Evolutionary conservation across 2,329 filamentous ascomycete species (phyloP), one percentile per base, ranked within the genome.

Genomic region (Paramyrothecium roridum): DNA sequence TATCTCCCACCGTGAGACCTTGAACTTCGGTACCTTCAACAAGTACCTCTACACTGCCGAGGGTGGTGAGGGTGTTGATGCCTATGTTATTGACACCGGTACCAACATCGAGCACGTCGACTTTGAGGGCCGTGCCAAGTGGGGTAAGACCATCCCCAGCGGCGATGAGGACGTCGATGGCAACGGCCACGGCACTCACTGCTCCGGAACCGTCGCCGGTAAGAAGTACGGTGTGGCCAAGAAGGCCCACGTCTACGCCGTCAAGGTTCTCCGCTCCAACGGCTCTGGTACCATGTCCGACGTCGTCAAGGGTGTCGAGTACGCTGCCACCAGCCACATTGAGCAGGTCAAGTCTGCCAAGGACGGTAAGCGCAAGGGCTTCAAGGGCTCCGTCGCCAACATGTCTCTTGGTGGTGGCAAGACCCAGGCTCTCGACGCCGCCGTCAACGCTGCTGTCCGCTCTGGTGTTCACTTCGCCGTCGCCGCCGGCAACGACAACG

Each of bases 171-270:
- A 99, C 71, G 82, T 85, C 65, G 95, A 99, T 78, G 95, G 95
- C 74, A 99, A 99, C 68, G 95, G 95, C 59, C 95, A 99, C 81
- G 95, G 95, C 68, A 99, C 95, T 69, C 95, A 99, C 84, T 99
- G 95, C 87, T 98, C 95, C 61, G 95, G 95, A 67, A 99, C 96
- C 60, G 88, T 99, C 68, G 95, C 90, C 63, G 95, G 96, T 73
- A 96, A 95, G 86, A 97, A 96, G 82, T 99, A 96, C 72, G 95
- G 95, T 85, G 95, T 99, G 61, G 93, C 95, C 73, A 99, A 99
- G 88, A 97, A 98, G 86, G 95, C 96, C 71, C 87, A 91, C 66
- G 82, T 99, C 74, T 93, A 96, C 70, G 95, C 95, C 62, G 93
- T 99, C 82, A 99, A 99, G 88, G 95, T 99, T 45, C 89, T 99